Conservation (phyloP, 306 rosid genomes). For the Quercus bicolor region DNA sequence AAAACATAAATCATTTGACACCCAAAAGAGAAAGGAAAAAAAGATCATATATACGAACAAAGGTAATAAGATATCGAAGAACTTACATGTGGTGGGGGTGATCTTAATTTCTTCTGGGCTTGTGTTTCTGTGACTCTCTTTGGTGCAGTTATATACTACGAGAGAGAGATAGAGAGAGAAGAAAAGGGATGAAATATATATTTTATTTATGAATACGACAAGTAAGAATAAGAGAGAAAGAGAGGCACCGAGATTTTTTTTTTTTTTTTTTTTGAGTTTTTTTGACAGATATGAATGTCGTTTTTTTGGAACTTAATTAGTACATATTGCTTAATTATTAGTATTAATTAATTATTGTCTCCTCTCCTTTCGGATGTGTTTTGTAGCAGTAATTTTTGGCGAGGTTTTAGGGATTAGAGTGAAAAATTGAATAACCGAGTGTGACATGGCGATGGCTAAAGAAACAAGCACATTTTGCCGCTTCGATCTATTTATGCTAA, state of each 20-base stretch:
- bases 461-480: neutral
- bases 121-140: neutral
- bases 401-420: conserved; percentile 16
- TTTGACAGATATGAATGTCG: neutral
- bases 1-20: too few species aligned
- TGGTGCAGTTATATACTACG: neutral
- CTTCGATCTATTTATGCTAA: neutral
- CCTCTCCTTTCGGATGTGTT: neutral
- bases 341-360: neutral
- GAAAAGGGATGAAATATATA: too few species aligned
- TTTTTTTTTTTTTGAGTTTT: neutral
- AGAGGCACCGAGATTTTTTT: neutral
- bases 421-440: neutral
- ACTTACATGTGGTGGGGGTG: too few species aligned
- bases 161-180: neutral
- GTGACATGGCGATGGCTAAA: neutral
- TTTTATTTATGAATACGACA: neutral
- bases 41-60: too few species aligned
- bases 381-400: conserved; percentile 5
- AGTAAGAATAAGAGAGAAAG: neutral
- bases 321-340: too few species aligned
- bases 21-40: too few species aligned
- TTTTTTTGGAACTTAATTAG: neutral
- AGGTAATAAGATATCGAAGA: too few species aligned
- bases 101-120: neutral